Conservation (phyloP, 2,329 filamentous ascomycete genomes). For the Paecilomyces sp. region DNA sequence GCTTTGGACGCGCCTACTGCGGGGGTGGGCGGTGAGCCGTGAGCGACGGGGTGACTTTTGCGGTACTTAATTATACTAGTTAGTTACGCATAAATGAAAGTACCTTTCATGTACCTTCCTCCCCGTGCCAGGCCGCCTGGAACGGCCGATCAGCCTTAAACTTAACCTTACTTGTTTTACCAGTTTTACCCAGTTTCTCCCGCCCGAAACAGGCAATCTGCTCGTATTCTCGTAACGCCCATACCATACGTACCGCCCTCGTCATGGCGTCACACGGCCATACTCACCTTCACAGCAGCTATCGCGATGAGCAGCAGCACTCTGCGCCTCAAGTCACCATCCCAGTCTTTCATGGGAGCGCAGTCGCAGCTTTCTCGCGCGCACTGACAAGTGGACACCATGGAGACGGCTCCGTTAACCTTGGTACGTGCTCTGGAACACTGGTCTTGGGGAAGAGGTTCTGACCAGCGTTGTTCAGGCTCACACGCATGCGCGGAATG, state of each 20-base stretch:
- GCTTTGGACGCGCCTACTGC: not conserved
- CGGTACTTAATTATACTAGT: not conserved
- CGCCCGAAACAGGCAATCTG: not conserved
- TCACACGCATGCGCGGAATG: conserved; percentile 81
- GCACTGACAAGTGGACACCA: conserved; percentile 22
- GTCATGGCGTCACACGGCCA: not conserved
- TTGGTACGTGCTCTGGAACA: conserved; percentile 42
- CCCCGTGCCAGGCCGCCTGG: not conserved
- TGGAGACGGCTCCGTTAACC: conserved; percentile 65
- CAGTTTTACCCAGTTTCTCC: not conserved
- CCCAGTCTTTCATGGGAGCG: not conserved
- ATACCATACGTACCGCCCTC: not conserved
- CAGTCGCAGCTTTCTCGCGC: not conserved
- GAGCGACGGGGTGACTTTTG: not conserved
- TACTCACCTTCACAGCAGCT: not conserved
- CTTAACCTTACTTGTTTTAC: not conserved
- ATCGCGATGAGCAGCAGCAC: not conserved
- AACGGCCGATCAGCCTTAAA: not conserved
- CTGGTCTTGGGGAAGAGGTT: not conserved
- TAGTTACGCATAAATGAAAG: not conserved
- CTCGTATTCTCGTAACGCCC: not conserved
- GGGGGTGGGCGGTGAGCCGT: not conserved
- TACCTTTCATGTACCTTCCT: not conserved
- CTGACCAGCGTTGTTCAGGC: conserved; percentile 47
- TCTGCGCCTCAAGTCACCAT: not conserved